A percentile compares a stretch with the other conserved stretches of the same genome.
These are phyloP conservation scores for Fusarium tricinctum DNA, from an alignment of 2,329 filamentous ascomycete species.

Conservation along the genomic window DNA sequence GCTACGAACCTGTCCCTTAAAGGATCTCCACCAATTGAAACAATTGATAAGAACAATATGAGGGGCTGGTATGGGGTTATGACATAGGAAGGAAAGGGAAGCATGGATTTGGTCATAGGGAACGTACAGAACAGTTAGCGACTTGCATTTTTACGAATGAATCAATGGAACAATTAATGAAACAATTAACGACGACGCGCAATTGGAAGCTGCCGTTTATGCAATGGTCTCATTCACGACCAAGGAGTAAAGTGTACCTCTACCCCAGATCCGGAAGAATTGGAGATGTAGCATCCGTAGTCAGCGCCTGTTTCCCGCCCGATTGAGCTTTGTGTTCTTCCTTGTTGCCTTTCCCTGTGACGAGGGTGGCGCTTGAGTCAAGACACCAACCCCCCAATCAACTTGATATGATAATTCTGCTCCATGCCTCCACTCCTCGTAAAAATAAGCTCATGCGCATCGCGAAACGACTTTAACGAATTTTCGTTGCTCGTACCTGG, in stretches of 20 bases:
- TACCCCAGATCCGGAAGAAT: too few species aligned
- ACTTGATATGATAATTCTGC: too few species aligned
- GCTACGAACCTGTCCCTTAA: constrained; percentile 63
- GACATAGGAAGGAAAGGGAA: accelerated
- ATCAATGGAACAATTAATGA: neutral
- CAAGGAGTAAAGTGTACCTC: neutral
- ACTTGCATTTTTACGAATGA: neutral
- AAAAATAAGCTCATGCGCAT: too few species aligned
- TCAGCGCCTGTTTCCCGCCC: too few species aligned
- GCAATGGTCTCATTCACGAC: neutral
- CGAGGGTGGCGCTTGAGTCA: too few species aligned
- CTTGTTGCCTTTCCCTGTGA: too few species aligned
- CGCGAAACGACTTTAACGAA: too few species aligned
- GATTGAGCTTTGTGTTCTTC: too few species aligned
- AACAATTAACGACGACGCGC: accelerated
- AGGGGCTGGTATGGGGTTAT: neutral
- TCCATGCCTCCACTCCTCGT: too few species aligned
- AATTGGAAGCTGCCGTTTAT: neutral
- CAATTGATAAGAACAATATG: accelerated
- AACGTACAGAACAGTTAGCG: neutral
- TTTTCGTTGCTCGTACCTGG: too few species aligned
- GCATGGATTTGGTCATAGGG: accelerated
- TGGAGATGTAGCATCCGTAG: too few species aligned
- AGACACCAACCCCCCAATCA: too few species aligned
- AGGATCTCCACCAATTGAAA: neutral